These are phyloP conservation scores for Tolypocladium capitatum DNA, from an alignment of 2,329 filamentous ascomycete genomes.

Conservation along the genomic window DNA sequence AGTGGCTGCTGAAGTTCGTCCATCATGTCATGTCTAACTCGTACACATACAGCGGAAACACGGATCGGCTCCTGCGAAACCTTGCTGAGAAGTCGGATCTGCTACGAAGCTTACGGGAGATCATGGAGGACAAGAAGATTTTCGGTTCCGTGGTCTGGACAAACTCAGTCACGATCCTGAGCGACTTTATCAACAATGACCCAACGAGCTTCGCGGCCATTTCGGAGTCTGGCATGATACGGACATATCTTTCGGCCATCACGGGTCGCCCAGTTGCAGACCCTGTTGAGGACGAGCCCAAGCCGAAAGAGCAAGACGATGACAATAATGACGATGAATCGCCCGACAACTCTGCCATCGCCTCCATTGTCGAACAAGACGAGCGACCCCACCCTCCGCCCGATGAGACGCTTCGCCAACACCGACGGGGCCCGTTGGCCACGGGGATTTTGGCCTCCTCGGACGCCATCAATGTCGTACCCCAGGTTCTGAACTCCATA, in stretches of 20 bases:
- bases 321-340: constrained; percentile 24
- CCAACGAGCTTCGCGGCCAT: constrained; percentile 95
- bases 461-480: constrained; percentile 79
- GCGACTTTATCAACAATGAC: constrained; percentile 96
- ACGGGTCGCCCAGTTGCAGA: constrained; percentile 38
- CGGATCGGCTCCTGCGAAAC: constrained; percentile 81
- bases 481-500: constrained; percentile 82
- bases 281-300: constrained; percentile 15
- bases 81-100: constrained; percentile 86
- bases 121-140: constrained; percentile 64
- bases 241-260: constrained; percentile 71
- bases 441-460: constrained; percentile 71
- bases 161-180: constrained; percentile 79
- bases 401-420: constrained; percentile 31
- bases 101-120: constrained; percentile 62
- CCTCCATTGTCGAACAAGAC: constrained; percentile 21
- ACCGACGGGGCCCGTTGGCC: constrained; percentile 36
- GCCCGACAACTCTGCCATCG: constrained; percentile 24
- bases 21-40: constrained; percentile 85
- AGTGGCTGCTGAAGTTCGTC: constrained; percentile 90
- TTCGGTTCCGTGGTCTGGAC: constrained; percentile 96
- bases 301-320: constrained; percentile 16
- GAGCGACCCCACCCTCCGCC: constrained; percentile 40
- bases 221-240: constrained; percentile 82
- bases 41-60: constrained; percentile 58